phyloP scores from a whole-genome alignment of 2,329 filamentous ascomycete genomes.

The Alternaria hordeiaustralica region DNA sequence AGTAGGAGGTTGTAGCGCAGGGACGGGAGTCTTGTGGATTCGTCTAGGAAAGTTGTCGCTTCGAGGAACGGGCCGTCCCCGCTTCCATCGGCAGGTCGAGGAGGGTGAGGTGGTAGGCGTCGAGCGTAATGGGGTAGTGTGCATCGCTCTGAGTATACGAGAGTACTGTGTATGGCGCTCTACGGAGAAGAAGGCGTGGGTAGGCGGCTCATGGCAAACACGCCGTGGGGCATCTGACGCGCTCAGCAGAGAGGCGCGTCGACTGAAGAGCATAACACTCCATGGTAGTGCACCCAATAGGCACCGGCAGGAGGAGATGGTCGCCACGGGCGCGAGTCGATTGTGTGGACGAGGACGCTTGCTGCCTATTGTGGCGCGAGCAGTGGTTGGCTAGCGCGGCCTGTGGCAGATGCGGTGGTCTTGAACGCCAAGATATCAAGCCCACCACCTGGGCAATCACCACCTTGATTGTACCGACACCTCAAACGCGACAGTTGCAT shows the following conservation, averaged over 20 bases:
- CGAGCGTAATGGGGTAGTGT: slow-evolving; percentile 9
- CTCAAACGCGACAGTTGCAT: slow-evolving; percentile 6
- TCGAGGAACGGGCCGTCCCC: slow-evolving; percentile 23
- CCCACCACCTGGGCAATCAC: slow-evolving; percentile 15
- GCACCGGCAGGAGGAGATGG: slow-evolving; percentile 21
- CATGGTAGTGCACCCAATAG: slow-evolving; percentile 44
- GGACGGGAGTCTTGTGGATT: not conserved
- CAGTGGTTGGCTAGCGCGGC: slow-evolving; percentile 25
- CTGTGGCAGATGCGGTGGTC: slow-evolving; percentile 1
- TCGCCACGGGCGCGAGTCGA: not conserved
- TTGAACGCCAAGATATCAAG: slow-evolving; percentile 28
- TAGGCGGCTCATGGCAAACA: slow-evolving; percentile 21
- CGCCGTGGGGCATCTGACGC: slow-evolving; percentile 26
- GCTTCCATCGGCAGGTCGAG: slow-evolving; percentile 25
- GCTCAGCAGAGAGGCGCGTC: slow-evolving; percentile 35
- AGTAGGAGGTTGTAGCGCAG: not conserved
- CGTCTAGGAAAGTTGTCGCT: slow-evolving; percentile 5
- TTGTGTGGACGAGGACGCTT: slow-evolving; percentile 5
- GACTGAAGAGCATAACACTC: slow-evolving; percentile 44
- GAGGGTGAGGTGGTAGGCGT: slow-evolving; percentile 2
- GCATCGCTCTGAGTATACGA: slow-evolving; percentile 7
- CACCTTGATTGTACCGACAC: slow-evolving; percentile 11
- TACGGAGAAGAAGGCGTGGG: slow-evolving; percentile 4
- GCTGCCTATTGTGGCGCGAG: slow-evolving; percentile 27
- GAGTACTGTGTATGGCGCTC: not conserved